These are phyloP conservation scores for Aspergillus neoniger DNA, from an alignment of 2,329 filamentous ascomycete species.

Conservation along the genomic window DNA sequence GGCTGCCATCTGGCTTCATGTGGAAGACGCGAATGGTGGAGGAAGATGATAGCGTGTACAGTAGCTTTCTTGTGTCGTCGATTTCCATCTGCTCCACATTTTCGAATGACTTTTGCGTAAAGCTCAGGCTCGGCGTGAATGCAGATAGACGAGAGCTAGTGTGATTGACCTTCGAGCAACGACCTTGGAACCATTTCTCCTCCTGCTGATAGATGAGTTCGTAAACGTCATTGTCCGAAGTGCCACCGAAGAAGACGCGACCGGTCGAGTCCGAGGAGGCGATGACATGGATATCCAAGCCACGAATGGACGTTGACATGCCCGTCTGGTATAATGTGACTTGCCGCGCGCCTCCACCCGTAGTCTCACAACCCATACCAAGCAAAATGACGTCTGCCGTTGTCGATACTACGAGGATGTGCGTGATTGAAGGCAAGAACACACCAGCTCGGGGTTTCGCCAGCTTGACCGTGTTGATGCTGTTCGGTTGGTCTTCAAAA, in stretches of 20 bases:
- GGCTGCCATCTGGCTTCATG: slow-evolving; percentile 63
- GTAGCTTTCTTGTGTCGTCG: slow-evolving; percentile 81
- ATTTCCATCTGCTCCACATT: slow-evolving; percentile 76
- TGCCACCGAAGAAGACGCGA: slow-evolving; percentile 89
- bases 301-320: slow-evolving; percentile 76
- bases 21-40: slow-evolving; percentile 92
- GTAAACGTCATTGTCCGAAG: slow-evolving; percentile 80
- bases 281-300: slow-evolving; percentile 75
- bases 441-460: slow-evolving; percentile 83
- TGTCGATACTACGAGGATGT: slow-evolving; percentile 87
- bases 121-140: slow-evolving; percentile 45
- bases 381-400: slow-evolving; percentile 80
- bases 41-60: slow-evolving; percentile 86
- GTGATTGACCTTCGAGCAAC: slow-evolving; percentile 86
- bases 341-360: slow-evolving; percentile 66
- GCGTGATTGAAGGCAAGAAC: slow-evolving; percentile 81
- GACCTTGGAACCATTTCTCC: slow-evolving; percentile 92
- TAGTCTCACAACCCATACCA: slow-evolving; percentile 71
- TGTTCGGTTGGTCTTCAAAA: slow-evolving; percentile 84
- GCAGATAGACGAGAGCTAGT: slow-evolving; percentile 72
- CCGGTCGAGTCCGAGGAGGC: slow-evolving; percentile 75
- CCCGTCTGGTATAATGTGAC: slow-evolving; percentile 85
- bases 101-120: slow-evolving; percentile 55
- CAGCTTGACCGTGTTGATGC: slow-evolving; percentile 87
- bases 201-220: slow-evolving; percentile 97